Conservation (phyloP, 345 rosid species). For the Barbarea vulgaris region DNA sequence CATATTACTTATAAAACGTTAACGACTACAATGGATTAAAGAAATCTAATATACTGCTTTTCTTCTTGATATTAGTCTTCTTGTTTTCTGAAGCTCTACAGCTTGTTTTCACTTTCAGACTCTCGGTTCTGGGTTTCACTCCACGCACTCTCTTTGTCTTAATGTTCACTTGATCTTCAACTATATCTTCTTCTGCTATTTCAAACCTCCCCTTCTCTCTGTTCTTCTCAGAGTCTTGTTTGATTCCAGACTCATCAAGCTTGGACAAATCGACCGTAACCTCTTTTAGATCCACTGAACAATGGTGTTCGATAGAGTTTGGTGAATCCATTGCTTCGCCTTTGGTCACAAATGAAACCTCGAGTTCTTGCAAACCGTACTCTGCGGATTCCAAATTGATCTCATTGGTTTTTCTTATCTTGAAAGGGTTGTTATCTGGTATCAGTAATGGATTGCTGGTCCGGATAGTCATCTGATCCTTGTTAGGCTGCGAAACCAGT, state of each 20-base stretch:
- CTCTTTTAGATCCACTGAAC: slow-evolving; percentile 23
- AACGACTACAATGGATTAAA: slow-evolving; percentile 50
- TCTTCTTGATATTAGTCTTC: slow-evolving; percentile 34
- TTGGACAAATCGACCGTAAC: slow-evolving; percentile 39
- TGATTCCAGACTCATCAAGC: slow-evolving; percentile 38
- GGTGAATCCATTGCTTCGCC: slow-evolving; percentile 35
- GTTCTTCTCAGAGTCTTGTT: slow-evolving; percentile 14
- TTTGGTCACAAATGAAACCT: slow-evolving; percentile 35
- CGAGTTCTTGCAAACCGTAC: slow-evolving; percentile 12
- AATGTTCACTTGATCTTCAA: slow-evolving; percentile 56
- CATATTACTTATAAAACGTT: background rate
- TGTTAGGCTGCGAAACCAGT: slow-evolving; percentile 42
- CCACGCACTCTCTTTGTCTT: slow-evolving; percentile 41
- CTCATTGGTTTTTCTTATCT: slow-evolving; percentile 48
- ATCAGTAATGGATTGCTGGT: slow-evolving; percentile 37
- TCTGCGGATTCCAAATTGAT: slow-evolving; percentile 18
- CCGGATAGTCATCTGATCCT: slow-evolving; percentile 3
- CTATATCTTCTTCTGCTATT: background rate
- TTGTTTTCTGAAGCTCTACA: slow-evolving; percentile 38
- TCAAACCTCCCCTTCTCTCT: background rate
- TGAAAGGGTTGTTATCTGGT: slow-evolving; percentile 68
- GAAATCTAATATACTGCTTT: slow-evolving; percentile 62
- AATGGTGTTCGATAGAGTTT: background rate
- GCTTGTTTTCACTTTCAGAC: slow-evolving; percentile 43
- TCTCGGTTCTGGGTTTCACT: slow-evolving; percentile 37